These are phyloP conservation scores for Geotrichum klebahnii DNA, from an alignment of 1,139 yeast genomes.

Conservation along the genomic window DNA sequence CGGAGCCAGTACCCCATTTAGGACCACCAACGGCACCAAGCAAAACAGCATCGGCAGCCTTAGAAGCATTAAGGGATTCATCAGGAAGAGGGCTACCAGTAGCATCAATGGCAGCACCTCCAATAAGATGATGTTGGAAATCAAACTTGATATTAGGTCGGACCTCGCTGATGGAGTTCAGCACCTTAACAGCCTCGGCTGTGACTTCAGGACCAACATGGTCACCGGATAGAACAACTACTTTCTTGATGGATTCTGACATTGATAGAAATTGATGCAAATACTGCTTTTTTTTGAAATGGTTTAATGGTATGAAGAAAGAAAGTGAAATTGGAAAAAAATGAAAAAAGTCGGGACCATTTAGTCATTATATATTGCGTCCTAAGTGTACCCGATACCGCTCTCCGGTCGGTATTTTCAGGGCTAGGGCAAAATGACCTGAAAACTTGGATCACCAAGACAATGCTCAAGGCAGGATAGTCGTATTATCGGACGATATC, in stretches of 20 bases:
- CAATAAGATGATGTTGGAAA: conserved; percentile 79
- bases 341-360: too few species aligned
- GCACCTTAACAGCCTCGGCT: conserved; percentile 85
- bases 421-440: too few species aligned
- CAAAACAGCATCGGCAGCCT: conserved; percentile 84
- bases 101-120: conserved; percentile 98
- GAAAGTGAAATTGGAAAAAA: too few species aligned
- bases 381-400: too few species aligned
- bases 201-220: conserved; percentile 92
- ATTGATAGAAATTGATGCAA: too few species aligned
- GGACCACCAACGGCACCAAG: conserved; percentile 99
- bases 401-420: too few species aligned
- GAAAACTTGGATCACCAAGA: too few species aligned
- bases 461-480: too few species aligned
- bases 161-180: conserved; percentile 65
- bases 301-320: too few species aligned
- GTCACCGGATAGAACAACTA: conserved; percentile 91
- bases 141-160: conserved; percentile 64
- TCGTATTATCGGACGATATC: too few species aligned
- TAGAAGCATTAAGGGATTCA: conserved; percentile 78
- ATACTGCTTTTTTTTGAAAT: too few species aligned
- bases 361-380: too few species aligned
- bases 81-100: conserved; percentile 92
- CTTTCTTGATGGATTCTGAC: conserved; percentile 47
- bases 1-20: conserved; percentile 90